Percentiles rank a stretch among this genome's conserved stretches.
These are phyloP conservation scores for Gastrolobium bilobum DNA, from an alignment of 306 rosid species.

Conservation along the genomic window DNA sequence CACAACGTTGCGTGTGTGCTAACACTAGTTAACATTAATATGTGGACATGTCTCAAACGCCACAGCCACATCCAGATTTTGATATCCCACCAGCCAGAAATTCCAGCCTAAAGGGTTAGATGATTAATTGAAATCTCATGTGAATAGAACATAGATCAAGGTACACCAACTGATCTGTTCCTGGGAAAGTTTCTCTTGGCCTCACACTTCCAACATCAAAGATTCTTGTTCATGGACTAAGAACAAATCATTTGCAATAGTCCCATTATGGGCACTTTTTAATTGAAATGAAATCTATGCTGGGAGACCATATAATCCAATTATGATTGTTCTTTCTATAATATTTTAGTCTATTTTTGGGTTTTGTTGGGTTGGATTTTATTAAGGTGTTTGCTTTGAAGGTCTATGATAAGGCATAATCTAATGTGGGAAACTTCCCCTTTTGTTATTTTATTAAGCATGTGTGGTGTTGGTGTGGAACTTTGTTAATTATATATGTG, in stretches of 20 bases:
- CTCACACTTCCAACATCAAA: slow-evolving; percentile 39
- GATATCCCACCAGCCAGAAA: slow-evolving; percentile 53
- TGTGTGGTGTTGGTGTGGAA: slow-evolving; percentile 28
- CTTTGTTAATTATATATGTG: background rate
- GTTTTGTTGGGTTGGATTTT: slow-evolving; percentile 10
- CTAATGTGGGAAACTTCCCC: background rate
- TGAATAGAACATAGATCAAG: slow-evolving; percentile 15
- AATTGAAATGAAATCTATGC: slow-evolving; percentile 45
- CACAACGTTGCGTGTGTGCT: slow-evolving; percentile 51
- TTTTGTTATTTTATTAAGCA: slow-evolving; percentile 17
- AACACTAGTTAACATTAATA: background rate
- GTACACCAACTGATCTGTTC: slow-evolving; percentile 29
- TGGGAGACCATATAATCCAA: slow-evolving; percentile 43
- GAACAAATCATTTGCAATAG: slow-evolving; percentile 39
- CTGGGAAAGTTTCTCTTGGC: slow-evolving; percentile 27
- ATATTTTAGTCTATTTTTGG: background rate
- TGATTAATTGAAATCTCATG: slow-evolving; percentile 10
- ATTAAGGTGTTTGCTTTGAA: slow-evolving; percentile 20
- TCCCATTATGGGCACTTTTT: slow-evolving; percentile 31
- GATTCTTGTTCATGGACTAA: slow-evolving; percentile 43
- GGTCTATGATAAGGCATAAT: background rate
- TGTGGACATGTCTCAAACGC: slow-evolving; percentile 49
- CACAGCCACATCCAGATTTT: slow-evolving; percentile 42
- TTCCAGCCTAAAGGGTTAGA: slow-evolving; percentile 35
- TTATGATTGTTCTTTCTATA: background rate